Base-by-base conservation (phyloP, 1,284 basidiomycete genomes). In the Pseudozyma thailandica region DNA sequence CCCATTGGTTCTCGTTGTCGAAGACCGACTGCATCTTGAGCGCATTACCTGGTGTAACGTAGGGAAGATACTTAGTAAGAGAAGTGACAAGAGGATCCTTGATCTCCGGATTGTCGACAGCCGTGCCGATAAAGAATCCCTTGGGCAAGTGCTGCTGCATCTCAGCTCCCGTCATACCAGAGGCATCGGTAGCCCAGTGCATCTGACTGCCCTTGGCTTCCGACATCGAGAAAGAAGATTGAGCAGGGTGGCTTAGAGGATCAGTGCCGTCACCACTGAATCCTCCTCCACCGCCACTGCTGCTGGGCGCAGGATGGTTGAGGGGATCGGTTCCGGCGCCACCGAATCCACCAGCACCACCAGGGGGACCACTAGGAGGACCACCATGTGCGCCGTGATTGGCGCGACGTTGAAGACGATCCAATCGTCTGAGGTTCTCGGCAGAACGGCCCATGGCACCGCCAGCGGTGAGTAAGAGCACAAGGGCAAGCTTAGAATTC, bases 391-490 rank as follows among this genome's bases (percentile, higher is more conserved):
- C n/a, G n/a, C n/a, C n/a, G n/a, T n/a, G n/a, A n/a, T n/a, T n/a
- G 18, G 26, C 39, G 30, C 44, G 56, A 23, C 51, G 51, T 39
- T 45, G 27, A 30, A 54, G 62, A 55, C 62, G 56, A 47, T 65
- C 62, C 56, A 49, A 56, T 48, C 56, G 62, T 35, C 39, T 49
- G 16, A 49, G 6, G 26, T 31, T 39, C 47, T 53, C 8, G 35
- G 51, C 51, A 41, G 48, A 38, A 48, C 49, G 49, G 44, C 45
- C 45, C 52, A 66, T 45, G 49, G 20, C 63, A 66, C 63, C 52
- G 63, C 56, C 57, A 59, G 63, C 63, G 52, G 63, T 66, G 63
- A 66, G 49, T 52, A 66, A 39, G 56, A 66, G 56, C 49, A 56
- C 45, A 21, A 66, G 49, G 31, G 57, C 63, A 27, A 60, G 63